Percentiles rank a stretch among this genome's conserved stretches.
Evolutionary conservation across 352 stramenopile genomes (phyloP).

Genomic region (Peronospora farinosa): DNA sequence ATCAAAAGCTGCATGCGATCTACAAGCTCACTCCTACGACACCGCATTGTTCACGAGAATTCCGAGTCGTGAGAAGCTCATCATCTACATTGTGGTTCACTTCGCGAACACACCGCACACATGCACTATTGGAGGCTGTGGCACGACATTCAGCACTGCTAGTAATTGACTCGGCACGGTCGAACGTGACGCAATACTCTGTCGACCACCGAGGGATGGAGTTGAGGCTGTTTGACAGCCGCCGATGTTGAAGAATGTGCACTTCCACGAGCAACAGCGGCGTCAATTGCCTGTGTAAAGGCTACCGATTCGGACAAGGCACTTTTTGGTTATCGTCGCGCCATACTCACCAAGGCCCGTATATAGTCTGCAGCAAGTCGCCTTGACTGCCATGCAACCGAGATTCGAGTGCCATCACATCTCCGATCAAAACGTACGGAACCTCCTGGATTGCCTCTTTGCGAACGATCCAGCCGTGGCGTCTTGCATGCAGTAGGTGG

Average conservation of each 20-base stretch:
- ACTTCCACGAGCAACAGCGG: slow-evolving; percentile 17
- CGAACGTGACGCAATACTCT: slow-evolving; percentile 40
- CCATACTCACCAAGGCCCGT: slow-evolving; percentile 24
- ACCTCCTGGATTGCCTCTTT: slow-evolving; percentile 39
- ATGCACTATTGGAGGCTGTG: slow-evolving; percentile 40
- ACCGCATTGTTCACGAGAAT: slow-evolving; percentile 39
- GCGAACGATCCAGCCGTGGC: slow-evolving; percentile 23
- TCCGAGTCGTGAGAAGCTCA: slow-evolving; percentile 44
- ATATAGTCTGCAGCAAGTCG: slow-evolving; percentile 21
- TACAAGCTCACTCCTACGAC: slow-evolving; percentile 45
- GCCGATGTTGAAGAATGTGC: slow-evolving; percentile 17
- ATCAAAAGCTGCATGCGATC: slow-evolving; percentile 52
- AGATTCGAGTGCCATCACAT: slow-evolving; percentile 24
- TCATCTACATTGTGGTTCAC: slow-evolving; percentile 45
- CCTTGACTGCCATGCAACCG: not conserved
- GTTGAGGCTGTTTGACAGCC: slow-evolving; percentile 11
- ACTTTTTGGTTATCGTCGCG: slow-evolving; percentile 22
- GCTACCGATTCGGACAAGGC: slow-evolving; percentile 10
- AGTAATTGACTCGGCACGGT: slow-evolving; percentile 54
- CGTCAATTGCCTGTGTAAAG: slow-evolving; percentile 17
- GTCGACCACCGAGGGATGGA: slow-evolving; percentile 1
- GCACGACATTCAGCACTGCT: slow-evolving; percentile 53
- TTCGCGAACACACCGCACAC: slow-evolving; percentile 44
- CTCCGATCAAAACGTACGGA: slow-evolving; percentile 36
- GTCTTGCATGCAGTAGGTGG: slow-evolving; percentile 16